phyloP scores from a whole-genome alignment of 805 yeast species.

The Lipomyces orientalis region DNA sequence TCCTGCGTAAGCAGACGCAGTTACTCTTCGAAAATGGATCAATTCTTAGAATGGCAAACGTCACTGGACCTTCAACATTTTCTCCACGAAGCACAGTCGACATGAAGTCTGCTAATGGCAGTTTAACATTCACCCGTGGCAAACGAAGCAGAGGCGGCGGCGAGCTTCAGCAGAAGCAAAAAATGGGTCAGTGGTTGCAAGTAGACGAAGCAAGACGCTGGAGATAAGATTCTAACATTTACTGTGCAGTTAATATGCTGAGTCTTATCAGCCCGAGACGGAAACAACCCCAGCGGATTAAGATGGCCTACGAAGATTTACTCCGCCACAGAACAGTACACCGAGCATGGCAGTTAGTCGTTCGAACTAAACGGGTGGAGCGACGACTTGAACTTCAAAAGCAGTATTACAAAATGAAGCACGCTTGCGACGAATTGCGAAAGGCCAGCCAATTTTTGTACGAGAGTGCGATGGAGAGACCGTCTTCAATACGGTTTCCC shows the following conservation, averaged over 20 bases:
- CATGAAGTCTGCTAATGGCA: slow-evolving; percentile 9
- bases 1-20: background rate
- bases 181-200: slow-evolving; percentile 18
- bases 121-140: slow-evolving; percentile 50
- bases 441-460: slow-evolving; percentile 57
- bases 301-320: slow-evolving; percentile 76
- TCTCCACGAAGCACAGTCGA: background rate
- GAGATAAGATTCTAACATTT: slow-evolving; percentile 47
- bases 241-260: slow-evolving; percentile 59
- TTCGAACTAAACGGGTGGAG: slow-evolving; percentile 56
- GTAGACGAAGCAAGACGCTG: background rate
- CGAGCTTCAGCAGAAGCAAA: slow-evolving; percentile 41
- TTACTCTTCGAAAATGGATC: background rate
- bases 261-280: slow-evolving; percentile 85
- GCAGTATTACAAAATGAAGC: slow-evolving; percentile 69
- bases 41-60: background rate
- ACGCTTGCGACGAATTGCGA: slow-evolving; percentile 74
- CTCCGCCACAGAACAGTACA: slow-evolving; percentile 82
- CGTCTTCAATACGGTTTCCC: slow-evolving; percentile 67
- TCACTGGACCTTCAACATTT: too few relatives aligned
- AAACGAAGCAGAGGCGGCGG: slow-evolving; percentile 56
- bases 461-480: slow-evolving; percentile 59
- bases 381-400: slow-evolving; percentile 47
- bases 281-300: slow-evolving; percentile 84
- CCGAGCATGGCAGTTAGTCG: slow-evolving; percentile 77